Evolutionary conservation across 2,329 filamentous ascomycete genomes (phyloP), one percentile per base, ranked within the genome.

Genomic region (Pyrenophora seminiperda): DNA sequence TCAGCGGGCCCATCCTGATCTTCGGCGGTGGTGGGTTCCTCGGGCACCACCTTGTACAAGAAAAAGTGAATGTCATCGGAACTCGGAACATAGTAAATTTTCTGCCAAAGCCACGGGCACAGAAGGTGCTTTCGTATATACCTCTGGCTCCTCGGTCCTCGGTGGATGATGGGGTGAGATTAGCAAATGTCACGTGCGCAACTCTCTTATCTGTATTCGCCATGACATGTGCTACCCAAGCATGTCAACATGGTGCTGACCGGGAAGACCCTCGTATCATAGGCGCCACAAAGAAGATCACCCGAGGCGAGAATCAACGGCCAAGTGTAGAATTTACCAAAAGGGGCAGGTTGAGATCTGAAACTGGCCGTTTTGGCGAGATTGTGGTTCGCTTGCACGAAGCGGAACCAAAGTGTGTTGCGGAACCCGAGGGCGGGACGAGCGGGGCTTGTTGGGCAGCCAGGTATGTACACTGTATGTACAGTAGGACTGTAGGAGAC

Each of bases 1-100:
- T n/a, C n/a, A n/a, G n/a, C n/a, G 13, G 73, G 27, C 17, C 33
- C 33, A 11, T 74, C 49, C 65, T 78, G 11, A 71, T 79, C n/a
- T 73, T 76, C 13, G 76, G 77, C 38, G 77, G 76, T 37, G 74
- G 74, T 41, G 76, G 77, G 11, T 78, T 79, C 56, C 68, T 80
- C 5, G 77, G 77, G 24, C 65, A 74, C 41, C 75, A 77, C 58
- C 75, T 80, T 47, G 76, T 78, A 30, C 65, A 70, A 20, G 65
- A 76, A 36, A 65, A 70, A 47, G 76, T 79, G 52, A 80, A 80
- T 41, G 72, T 80, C 14, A 70, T 73, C 13, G 78, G 78, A 10
- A 79, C 76, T 14, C 67, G 72, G 50, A 75, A 62, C 36, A 56
- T 81, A 14, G 39, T 59, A 77, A 14, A 61, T 69, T 40, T 72